Percentiles rank a stretch among this genome's conserved stretches.
Conservation (phyloP, 371 early-diverging fungal genomes). For the Pancytospora epiphaga region DNA sequence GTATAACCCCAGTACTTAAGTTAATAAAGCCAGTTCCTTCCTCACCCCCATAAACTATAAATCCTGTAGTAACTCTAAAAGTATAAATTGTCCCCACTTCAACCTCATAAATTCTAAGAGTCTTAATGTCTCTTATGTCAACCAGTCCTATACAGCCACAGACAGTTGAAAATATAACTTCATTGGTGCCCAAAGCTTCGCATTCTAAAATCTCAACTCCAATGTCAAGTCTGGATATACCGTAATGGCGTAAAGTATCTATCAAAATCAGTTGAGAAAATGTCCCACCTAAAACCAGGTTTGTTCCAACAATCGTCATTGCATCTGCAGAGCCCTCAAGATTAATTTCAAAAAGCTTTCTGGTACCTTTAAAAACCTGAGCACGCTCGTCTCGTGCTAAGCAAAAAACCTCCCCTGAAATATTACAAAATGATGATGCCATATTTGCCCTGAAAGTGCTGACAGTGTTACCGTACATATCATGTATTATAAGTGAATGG, state of each 20-base stretch:
- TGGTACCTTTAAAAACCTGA: conserved; percentile 25
- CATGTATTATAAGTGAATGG: conserved; percentile 6
- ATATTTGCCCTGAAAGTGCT: conserved; percentile 5
- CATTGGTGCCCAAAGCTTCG: not conserved
- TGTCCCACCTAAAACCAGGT: conserved; percentile 42
- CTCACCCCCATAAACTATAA: conserved; percentile 33
- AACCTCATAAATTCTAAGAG: conserved; percentile 14
- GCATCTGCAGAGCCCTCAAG: conserved; percentile 20
- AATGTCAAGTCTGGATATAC: conserved; percentile 20
- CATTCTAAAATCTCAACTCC: conserved; percentile 15
- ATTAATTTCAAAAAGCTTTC: conserved; percentile 19
- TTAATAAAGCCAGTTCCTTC: too few species aligned
- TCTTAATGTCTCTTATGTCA: conserved; percentile 37
- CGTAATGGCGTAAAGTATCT: conserved; percentile 30
- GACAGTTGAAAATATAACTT: conserved; percentile 23
- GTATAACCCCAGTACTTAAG: too few species aligned
- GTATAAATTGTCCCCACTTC: conserved; percentile 38
- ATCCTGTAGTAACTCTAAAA: conserved; percentile 14
- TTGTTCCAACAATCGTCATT: conserved; percentile 24
- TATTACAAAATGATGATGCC: conserved; percentile 6
- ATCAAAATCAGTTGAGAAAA: conserved; percentile 38
- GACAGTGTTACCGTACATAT: conserved; percentile 9
- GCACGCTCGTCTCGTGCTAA: conserved; percentile 15
- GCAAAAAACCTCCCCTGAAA: conserved; percentile 34
- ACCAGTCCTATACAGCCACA: conserved; percentile 36